Percentiles rank a stretch among this genome's conserved stretches.
Evolutionary conservation across 495 filamentous ascomycete genomes (phyloP).

Genomic region (Hypoxylon rickii): DNA sequence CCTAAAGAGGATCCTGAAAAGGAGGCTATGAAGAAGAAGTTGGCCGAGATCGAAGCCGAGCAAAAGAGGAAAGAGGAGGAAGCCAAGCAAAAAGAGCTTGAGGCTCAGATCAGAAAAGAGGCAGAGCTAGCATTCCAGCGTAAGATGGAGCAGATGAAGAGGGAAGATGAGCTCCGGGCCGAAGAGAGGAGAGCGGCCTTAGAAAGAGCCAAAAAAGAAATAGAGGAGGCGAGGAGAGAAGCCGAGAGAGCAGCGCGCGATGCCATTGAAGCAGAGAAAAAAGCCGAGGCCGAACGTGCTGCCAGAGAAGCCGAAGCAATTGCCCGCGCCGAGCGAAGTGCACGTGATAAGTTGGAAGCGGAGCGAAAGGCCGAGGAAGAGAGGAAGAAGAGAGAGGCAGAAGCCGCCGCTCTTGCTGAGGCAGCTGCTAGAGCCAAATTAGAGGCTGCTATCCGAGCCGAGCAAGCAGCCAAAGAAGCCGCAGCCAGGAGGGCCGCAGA

Average conservation of each 20-base stretch:
- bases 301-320: constrained; percentile 35
- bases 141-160: constrained; percentile 48
- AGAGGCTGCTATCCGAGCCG: constrained; percentile 47
- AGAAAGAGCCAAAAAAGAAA: constrained; percentile 43
- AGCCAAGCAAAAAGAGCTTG: constrained; percentile 48
- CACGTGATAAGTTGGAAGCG: constrained; percentile 43
- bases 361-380: constrained; percentile 56
- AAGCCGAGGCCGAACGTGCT: constrained; percentile 39
- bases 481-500: constrained; percentile 51
- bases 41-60: constrained; percentile 45
- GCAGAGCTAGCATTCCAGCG: constrained; percentile 43
- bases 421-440: constrained; percentile 45
- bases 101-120: constrained; percentile 51
- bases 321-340: constrained; percentile 40
- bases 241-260: constrained; percentile 49
- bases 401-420: constrained; percentile 49
- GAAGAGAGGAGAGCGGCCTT: constrained; percentile 39
- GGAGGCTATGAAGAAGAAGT: constrained; percentile 46
- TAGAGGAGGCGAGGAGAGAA: constrained; percentile 47
- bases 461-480: constrained; percentile 46
- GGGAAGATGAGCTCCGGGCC: constrained; percentile 37
- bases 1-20: constrained; percentile 52
- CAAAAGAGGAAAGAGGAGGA: constrained; percentile 42
- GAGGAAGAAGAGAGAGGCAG: constrained; percentile 55
- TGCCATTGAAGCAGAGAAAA: constrained; percentile 43